phyloP scores from a whole-genome alignment of 179 eudicot species.

The Spinacia oleracea region DNA sequence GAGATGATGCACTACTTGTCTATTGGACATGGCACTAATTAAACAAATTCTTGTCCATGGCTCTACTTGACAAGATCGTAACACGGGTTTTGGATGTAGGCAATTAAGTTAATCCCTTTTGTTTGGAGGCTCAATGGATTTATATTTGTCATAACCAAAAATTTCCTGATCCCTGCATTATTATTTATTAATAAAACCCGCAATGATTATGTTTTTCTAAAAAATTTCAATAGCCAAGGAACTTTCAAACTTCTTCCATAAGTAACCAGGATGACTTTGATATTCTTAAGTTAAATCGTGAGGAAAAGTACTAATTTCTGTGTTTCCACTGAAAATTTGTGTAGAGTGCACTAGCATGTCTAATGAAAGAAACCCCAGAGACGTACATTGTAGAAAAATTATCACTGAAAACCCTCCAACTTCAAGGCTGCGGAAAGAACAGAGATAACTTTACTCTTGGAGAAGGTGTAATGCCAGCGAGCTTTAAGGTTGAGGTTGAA shows the following conservation, averaged over 20 bases:
- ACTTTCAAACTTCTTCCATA: neutral
- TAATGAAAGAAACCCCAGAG: constrained; percentile 70
- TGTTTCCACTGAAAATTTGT: neutral
- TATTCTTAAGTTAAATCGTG: neutral
- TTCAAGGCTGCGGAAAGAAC: constrained; percentile 75
- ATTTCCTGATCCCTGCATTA: too few relatives aligned
- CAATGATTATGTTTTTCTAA: neutral
- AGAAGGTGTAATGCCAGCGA: constrained; percentile 93
- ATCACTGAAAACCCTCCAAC: constrained; percentile 67
- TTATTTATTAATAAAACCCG: neutral
- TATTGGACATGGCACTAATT: neutral
- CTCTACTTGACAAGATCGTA: neutral
- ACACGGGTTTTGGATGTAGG: neutral
- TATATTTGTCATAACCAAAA: too few relatives aligned
- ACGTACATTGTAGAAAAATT: constrained; percentile 82
- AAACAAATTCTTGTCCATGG: neutral
- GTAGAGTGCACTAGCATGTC: constrained; percentile 81
- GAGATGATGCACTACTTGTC: neutral
- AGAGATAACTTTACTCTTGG: constrained; percentile 80
- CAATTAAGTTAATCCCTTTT: neutral
- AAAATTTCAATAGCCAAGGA: neutral
- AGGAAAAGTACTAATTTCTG: neutral
- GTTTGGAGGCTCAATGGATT: too few relatives aligned
- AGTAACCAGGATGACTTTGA: neutral
- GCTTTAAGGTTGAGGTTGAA: constrained; percentile 88